Evolutionary conservation across 208 protist species (phyloP).

Genomic region (Novymonas esmeraldas): DNA sequence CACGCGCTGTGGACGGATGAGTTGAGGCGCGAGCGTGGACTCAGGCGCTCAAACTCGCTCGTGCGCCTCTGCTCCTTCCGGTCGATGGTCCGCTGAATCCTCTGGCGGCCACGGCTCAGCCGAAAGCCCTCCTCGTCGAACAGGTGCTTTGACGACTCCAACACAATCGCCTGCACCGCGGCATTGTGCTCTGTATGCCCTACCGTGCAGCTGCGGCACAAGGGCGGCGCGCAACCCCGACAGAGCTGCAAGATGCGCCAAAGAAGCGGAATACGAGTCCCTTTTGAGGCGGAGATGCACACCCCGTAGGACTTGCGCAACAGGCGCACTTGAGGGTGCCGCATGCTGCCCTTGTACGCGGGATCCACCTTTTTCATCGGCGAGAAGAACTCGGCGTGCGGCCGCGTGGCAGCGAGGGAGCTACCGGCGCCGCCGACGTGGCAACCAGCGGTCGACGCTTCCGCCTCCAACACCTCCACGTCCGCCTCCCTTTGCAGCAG

Average conservation of each 20-base stretch:
- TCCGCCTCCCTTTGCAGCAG: constrained; percentile 54
- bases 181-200: constrained; percentile 57
- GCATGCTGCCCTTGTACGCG: constrained; percentile 66
- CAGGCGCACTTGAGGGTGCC: constrained; percentile 68
- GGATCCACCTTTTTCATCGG: constrained; percentile 76
- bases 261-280: constrained; percentile 61
- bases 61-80: constrained; percentile 18
- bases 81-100: constrained; percentile 59
- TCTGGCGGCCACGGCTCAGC: constrained; percentile 46
- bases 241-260: constrained; percentile 68
- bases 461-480: constrained; percentile 25
- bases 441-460: neutral
- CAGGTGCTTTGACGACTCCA: constrained; percentile 90
- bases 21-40: constrained; percentile 41
- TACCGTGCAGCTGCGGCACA: constrained; percentile 52
- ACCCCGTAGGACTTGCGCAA: constrained; percentile 72
- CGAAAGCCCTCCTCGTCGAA: constrained; percentile 90
- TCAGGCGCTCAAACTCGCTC: constrained; percentile 40
- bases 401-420: neutral
- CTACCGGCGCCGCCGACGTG: neutral
- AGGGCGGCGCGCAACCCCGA: constrained; percentile 35
- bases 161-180: constrained; percentile 78
- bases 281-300: constrained; percentile 71
- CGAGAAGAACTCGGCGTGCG: constrained; percentile 42
- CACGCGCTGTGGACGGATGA: constrained; percentile 33